Evolutionary conservation across 2,329 filamentous ascomycete species (phyloP), one percentile per base, ranked within the genome.

Genomic region (Verticillium alfalfae): DNA sequence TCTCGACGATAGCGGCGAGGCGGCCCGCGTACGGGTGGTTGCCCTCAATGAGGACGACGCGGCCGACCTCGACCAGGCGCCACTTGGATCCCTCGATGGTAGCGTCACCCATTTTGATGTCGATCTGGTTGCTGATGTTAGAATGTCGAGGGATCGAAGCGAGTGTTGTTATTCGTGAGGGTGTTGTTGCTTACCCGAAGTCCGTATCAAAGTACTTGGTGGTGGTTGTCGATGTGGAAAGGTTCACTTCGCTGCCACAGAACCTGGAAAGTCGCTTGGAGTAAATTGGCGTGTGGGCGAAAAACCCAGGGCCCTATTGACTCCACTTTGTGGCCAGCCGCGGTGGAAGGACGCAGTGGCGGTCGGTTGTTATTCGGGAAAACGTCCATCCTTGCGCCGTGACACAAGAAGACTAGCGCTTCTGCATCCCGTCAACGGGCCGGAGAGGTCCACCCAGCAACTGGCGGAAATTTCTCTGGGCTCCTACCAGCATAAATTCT

Each of bases 51-150:
- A 96, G 88, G 79, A 97, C 90, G 77, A 99, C 88, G 79, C 95
- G 93, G 88, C 95, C 95, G 81, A 97, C 92, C 89, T 99, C 93
- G 80, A 99, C 93, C 82, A 93, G 87, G 86, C 93, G 93, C 93
- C 93, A 96, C 80, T 88, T 86, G 77, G 90, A 90, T 79, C 88
- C 83, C 83, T 89, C 88, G 82, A 93, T 88, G 76, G 88, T 83
- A 82, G 90, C 88, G 84, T 92, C 88, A 82, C 89, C 88, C 90
- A 92, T 92, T 87, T 81, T 89, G 84, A 81, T 81, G 80, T 78
- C 81, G 79, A 81, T 83, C 82, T 87, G 76, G 61, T 63, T 61
- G 66, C 63, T 65, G 63, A 68, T 68, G 63, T 68, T 70, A 68
- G 67, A 63, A 63, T 63, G 62, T 61, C 56, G 61, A 60, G 61